A percentile compares a stretch with the other conserved stretches of the same genome.
These are phyloP conservation scores for Asterionellopsis glacialis DNA, from an alignment of 108 stramenopile species.

Conservation along the genomic window DNA sequence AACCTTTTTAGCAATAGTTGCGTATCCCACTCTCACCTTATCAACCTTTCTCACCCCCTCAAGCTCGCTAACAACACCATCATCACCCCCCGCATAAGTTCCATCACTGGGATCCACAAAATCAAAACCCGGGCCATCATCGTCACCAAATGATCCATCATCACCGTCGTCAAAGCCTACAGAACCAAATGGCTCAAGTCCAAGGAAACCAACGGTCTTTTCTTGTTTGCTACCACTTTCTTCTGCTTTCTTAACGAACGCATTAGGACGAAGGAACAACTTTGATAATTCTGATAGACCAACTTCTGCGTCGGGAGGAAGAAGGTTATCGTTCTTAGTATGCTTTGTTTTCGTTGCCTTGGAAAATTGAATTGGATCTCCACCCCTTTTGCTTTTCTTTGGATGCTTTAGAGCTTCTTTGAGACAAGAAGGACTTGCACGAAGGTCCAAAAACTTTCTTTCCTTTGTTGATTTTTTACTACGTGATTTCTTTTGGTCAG, in stretches of 20 bases:
- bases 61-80: slow-evolving; percentile 49
- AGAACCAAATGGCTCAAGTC: slow-evolving; percentile 25
- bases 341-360: slow-evolving; percentile 46
- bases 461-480: slow-evolving; percentile 23
- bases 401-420: slow-evolving; percentile 32
- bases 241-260: slow-evolving; percentile 18
- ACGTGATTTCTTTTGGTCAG: slow-evolving; percentile 25
- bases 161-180: slow-evolving; percentile 30
- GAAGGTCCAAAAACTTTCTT: slow-evolving; percentile 32
- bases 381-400: slow-evolving; percentile 27
- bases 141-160: slow-evolving; percentile 40
- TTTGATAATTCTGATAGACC: slow-evolving; percentile 46
- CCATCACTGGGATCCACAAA: slow-evolving; percentile 13
- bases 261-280: slow-evolving; percentile 76
- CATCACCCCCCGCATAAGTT: slow-evolving; percentile 29
- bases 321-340: slow-evolving; percentile 50
- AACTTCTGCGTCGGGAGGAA: slow-evolving; percentile 73
- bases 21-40: slow-evolving; percentile 79
- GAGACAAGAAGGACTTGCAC: slow-evolving; percentile 9
- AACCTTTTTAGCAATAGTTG: slow-evolving; percentile 86
- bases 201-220: slow-evolving; percentile 58
- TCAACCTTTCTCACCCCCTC: slow-evolving; percentile 75
- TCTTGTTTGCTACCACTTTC: slow-evolving; percentile 4
- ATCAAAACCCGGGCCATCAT: slow-evolving; percentile 24
- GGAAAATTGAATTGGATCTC: slow-evolving; percentile 51